Evolutionary conservation across 768 basidiomycete species (phyloP), one percentile per base, ranked within the genome.

Genomic region (Phanerochaete carnosa): DNA sequence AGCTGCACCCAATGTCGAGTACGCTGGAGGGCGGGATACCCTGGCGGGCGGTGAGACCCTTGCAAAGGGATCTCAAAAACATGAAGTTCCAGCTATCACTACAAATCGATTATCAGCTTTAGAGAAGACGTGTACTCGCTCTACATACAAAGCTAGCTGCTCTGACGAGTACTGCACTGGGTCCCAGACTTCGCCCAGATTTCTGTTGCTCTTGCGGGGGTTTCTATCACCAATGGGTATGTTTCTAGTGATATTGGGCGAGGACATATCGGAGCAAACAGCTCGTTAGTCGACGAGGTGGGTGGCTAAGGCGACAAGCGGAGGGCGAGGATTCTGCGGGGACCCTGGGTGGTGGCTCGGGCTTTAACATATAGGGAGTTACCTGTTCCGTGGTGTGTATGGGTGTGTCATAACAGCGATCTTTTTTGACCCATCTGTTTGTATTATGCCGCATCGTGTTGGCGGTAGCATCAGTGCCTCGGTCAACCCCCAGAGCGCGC

Each of bases 1-100:
- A 80, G 5, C 90, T 89, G 67, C 88, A 90, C 0, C 89, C 90
- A 9, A 92, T 72, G 66, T 90, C 88, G 12, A 92, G 80, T 0
- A 89, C 76, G 2, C 74, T 70, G 1, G 68, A 25, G 0, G 89
- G 90, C 2, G 83, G 80, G 0, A 66, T 67, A 8, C 77, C 73
- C 46, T 78, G 73, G 65, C 84, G 79, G 60, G 85, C 76, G 0
- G 89, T 85, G 32, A 87, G 66, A 22, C 79, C 74, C 52, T 75
- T 68, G 69, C 82, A 63, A 76, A 85, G 56, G 69, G 61, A 78
- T 35, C 74, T 73, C 64, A 87, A 72, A 70, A 89, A 87, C 79
- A 88, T 80, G 59, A 83, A 79, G 66, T 89, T 83, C 88, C 89
- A 91, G 49, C 83, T 83, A 63, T 90, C 86, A 63, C 89, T 91